Percentiles rank a stretch among this genome's conserved stretches.
These are phyloP conservation scores for Lecanosticta acicola DNA, from an alignment of 2,329 filamentous ascomycete species.

Conservation along the genomic window DNA sequence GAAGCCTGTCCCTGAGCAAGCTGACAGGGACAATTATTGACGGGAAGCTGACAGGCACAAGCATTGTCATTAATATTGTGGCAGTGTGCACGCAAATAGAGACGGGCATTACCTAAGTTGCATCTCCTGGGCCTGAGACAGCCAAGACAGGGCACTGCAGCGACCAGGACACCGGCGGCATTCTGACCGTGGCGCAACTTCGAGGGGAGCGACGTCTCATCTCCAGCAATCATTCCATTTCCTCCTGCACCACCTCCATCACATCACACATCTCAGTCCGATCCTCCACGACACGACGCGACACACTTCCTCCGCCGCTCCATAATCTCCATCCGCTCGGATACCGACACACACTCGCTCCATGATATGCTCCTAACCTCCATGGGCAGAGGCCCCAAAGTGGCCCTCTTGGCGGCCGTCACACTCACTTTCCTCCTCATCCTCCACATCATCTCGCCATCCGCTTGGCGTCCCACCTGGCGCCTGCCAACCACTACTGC, in stretches of 20 bases:
- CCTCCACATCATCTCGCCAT: conserved; percentile 6
- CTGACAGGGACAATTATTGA: no score
- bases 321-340: not conserved
- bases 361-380: conserved; percentile 9
- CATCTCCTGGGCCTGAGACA: no score
- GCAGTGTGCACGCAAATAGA: no score
- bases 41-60: no score
- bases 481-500: not conserved
- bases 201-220: not conserved
- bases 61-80: no score
- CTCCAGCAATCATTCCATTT: not conserved
- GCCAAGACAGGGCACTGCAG: no score
- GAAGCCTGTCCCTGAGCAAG: no score
- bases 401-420: conserved; percentile 6
- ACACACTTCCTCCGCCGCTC: no score
- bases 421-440: conserved; percentile 5
- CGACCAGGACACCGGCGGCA: not conserved
- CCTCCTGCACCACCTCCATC: no score
- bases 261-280: no score
- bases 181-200: not conserved
- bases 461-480: conserved; percentile 8
- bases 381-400: conserved; percentile 10
- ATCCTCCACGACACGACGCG: no score
- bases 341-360: not conserved
- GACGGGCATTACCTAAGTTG: no score